Conservation (phyloP, 2,329 filamentous ascomycete species). For the Aspergillus udagawae region DNA sequence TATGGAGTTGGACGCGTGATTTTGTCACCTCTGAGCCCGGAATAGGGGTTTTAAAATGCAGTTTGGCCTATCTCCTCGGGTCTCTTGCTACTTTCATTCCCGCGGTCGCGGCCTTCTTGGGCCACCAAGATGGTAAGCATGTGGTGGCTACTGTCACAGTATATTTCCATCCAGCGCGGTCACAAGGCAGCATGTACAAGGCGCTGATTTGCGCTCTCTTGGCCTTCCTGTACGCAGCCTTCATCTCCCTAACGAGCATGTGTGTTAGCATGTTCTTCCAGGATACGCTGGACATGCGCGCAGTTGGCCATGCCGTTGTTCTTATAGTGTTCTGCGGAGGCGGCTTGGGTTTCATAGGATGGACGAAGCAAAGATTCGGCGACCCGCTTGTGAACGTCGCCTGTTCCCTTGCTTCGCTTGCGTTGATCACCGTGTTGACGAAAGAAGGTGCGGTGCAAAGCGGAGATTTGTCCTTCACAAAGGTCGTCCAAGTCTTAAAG, state of each 20-base stretch:
- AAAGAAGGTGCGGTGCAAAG: slow-evolving; percentile 85
- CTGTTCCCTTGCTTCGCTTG: slow-evolving; percentile 79
- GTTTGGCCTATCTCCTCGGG: slow-evolving; percentile 80
- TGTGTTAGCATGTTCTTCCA: slow-evolving; percentile 78
- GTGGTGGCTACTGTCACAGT: slow-evolving; percentile 90
- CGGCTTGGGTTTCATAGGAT: slow-evolving; percentile 80
- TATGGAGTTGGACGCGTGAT: slow-evolving; percentile 43
- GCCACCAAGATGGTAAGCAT: slow-evolving; percentile 85
- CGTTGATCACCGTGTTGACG: slow-evolving; percentile 83
- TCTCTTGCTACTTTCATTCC: slow-evolving; percentile 82
- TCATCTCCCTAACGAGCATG: slow-evolving; percentile 81
- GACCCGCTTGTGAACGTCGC: slow-evolving; percentile 79
- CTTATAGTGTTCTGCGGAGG: slow-evolving; percentile 80
- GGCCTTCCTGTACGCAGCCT: slow-evolving; percentile 73
- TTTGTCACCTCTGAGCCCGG: slow-evolving; percentile 71
- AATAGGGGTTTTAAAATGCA: slow-evolving; percentile 82
- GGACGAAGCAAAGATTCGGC: slow-evolving; percentile 76
- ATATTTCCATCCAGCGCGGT: slow-evolving; percentile 88
- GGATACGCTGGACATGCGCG: slow-evolving; percentile 59
- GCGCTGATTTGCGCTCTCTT: slow-evolving; percentile 71
- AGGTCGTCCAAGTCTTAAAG: slow-evolving; percentile 76
- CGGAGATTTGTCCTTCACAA: slow-evolving; percentile 74
- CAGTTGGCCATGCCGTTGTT: slow-evolving; percentile 73
- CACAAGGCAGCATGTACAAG: slow-evolving; percentile 84
- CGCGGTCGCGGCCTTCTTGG: slow-evolving; percentile 67